Base-by-base conservation (phyloP, 805 yeast genomes). In the Metschnikowia chrysomelidarum region DNA sequence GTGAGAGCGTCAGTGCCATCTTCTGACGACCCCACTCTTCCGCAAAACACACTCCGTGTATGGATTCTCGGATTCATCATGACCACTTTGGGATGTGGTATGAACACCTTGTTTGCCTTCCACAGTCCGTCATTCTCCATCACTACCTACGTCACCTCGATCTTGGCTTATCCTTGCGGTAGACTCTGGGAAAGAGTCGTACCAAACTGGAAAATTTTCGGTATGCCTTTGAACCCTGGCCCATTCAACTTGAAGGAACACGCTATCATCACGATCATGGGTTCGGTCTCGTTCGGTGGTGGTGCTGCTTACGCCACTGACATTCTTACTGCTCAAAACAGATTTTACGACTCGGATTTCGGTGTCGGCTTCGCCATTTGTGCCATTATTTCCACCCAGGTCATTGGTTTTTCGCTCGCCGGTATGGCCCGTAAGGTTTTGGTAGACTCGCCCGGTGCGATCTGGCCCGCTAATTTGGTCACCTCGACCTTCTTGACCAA, bases 391-490 rank as follows among this genome's bases (percentile, higher is more conserved):
- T 68, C 82, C 10, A 70, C 82, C 24, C 87, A 82, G 54, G 64
- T 76, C 45, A 65, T 82, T 33, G 88, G 89, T 7, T 77, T 78
- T 44, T 80, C 83, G 18, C 56, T 78, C 34, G 86, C 85, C 27
- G 89, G 89, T 19, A 34, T 82, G 38, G 64, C 74, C 25, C 66
- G 82, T 44, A 69, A 74, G 44, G 64, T 79, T 22, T 65, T 82
- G 42, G 80, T 82, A 11, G 73, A 73, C 39, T 82, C 87, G 4
- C 71, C 80, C 4, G 63, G 76, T n/a, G 75, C 80, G 58, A 69
- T 81, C 33, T 84, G 89, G 89, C 91, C 91, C 4, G 57, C 75
- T 2, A 73, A 72, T 49, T 65, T 83, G 53, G 83, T 80, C 33
- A 67, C 79, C 4, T 51, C 77, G 18, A 78, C 83, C 15, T 71